Conservation (phyloP, 2,329 filamentous ascomycete species). For the Epicoccum sorghinum region DNA sequence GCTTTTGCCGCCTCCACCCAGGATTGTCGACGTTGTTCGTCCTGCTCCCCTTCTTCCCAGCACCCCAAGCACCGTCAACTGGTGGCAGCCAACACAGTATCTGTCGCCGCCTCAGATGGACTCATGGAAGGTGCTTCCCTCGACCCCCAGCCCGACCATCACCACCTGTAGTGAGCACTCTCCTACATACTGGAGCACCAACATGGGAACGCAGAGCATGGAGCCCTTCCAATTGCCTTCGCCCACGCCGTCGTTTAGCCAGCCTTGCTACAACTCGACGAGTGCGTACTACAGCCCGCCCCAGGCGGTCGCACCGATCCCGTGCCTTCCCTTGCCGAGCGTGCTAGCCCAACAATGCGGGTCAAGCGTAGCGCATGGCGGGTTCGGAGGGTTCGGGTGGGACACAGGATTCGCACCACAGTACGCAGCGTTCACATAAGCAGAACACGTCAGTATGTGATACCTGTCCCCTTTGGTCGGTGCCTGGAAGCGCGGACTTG, state of each 20-base stretch:
- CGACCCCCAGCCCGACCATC: constrained; percentile 75
- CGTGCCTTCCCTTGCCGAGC: constrained; percentile 81
- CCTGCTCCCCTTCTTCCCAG: constrained; percentile 85
- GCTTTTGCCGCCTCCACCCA: constrained; percentile 84
- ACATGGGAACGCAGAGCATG: constrained; percentile 63
- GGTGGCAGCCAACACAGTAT: constrained; percentile 75
- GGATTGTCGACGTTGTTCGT: constrained; percentile 86
- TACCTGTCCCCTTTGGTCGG: constrained; percentile 35
- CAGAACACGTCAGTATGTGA: constrained; percentile 27
- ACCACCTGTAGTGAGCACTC: constrained; percentile 75
- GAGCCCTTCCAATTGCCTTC: constrained; percentile 75
- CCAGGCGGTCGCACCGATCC: constrained; percentile 73
- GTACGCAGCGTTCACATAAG: constrained; percentile 81
- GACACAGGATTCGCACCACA: constrained; percentile 79
- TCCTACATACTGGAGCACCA: constrained; percentile 76
- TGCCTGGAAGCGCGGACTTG: constrained; percentile 50
- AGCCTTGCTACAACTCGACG: constrained; percentile 61
- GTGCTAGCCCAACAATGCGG: constrained; percentile 85
- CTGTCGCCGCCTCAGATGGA: constrained; percentile 77
- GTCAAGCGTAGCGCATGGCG: constrained; percentile 65
- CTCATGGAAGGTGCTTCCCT: constrained; percentile 88
- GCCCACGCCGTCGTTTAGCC: constrained; percentile 79
- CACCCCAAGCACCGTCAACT: constrained; percentile 72
- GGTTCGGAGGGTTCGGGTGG: constrained; percentile 82
- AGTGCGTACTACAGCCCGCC: constrained; percentile 76